Evolutionary conservation across 768 basidiomycete species (phyloP).

Genomic region (Clavulina sp.): DNA sequence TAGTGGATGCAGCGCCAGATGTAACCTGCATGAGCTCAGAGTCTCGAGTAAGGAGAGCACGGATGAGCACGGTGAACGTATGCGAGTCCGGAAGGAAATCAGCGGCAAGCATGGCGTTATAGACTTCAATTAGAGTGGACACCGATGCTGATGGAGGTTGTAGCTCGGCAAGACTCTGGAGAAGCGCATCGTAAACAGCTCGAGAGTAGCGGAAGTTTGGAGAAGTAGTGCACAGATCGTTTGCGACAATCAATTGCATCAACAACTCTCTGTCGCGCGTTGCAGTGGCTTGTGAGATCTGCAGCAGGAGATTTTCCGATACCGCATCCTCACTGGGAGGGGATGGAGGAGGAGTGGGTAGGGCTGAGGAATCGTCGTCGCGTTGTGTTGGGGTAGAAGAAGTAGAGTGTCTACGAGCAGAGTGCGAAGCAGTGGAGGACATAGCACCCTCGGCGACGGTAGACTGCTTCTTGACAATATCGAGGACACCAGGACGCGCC

Average conservation of each 20-base stretch:
- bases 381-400: too few species aligned
- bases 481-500: neutral
- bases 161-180: conserved; percentile 14
- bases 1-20: neutral
- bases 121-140: conserved; percentile 40
- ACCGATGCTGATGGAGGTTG: conserved; percentile 34
- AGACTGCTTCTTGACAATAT: conserved; percentile 1
- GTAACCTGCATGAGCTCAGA: conserved; percentile 37
- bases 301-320: too few species aligned
- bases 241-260: too few species aligned
- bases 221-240: too few species aligned
- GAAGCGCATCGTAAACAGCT: too few species aligned
- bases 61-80: conserved; percentile 48
- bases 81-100: conserved; percentile 41
- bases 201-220: too few species aligned
- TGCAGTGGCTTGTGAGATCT: too few species aligned
- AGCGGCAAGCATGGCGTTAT: conserved; percentile 49
- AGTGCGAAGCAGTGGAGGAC: neutral
- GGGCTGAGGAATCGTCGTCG: too few species aligned
- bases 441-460: conserved; percentile 3
- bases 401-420: neutral
- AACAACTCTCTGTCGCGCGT: too few species aligned
- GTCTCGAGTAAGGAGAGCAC: conserved; percentile 48
- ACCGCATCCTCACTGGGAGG: too few species aligned
- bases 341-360: too few species aligned